Evolutionary conservation across 495 filamentous ascomycete species (phyloP), one percentile per base, ranked within the genome.

Genomic region (Penicillium psychrofluorescens): DNA sequence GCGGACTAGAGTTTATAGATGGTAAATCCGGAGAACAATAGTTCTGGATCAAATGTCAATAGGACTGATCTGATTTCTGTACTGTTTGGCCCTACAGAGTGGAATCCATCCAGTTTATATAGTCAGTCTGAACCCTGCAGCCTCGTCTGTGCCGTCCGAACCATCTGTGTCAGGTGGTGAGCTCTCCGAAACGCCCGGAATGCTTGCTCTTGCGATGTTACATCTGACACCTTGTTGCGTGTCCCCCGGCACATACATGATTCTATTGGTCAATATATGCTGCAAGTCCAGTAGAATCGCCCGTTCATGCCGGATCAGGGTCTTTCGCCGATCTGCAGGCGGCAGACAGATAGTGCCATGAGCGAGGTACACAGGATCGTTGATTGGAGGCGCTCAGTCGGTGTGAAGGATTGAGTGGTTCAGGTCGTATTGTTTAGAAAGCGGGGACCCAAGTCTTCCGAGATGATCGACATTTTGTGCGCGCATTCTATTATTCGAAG

Each of bases 61-160:
- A 4, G 22, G 22, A 22, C 22, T 22, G 22, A 6, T 4, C 4
- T 6, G 22, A 3, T 6, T 22, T 22, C 22, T 22, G 22, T 22
- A 4, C 22, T 22, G 22, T 6, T 22, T 22, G 22, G 0, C 22
- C 22, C 2, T 22, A 22, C 22, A 22, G 22, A 6, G 22, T 22
- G 22, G 22, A 27, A 14, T 29, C 2, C 11, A 11, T 22, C 12
- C 12, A 3, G 14, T 34, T 52, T 52, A 52, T 40, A 49, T 52
- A 52, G 31, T 11, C 11, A 7, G 15, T 28, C 38, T 8, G 33
- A 15, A 9, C 15, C 12, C 15, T 15, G 36, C 6, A 11, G 32
- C 30, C 22, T 22, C 22, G 22, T 4, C 22, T 6, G 22, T 22
- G 22, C 22, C 22, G 22, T 22, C 22, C 2, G 3, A 4, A 6